phyloP scores from a whole-genome alignment of 129 eudicot genomes.

The Smallanthus sonchifolius region DNA sequence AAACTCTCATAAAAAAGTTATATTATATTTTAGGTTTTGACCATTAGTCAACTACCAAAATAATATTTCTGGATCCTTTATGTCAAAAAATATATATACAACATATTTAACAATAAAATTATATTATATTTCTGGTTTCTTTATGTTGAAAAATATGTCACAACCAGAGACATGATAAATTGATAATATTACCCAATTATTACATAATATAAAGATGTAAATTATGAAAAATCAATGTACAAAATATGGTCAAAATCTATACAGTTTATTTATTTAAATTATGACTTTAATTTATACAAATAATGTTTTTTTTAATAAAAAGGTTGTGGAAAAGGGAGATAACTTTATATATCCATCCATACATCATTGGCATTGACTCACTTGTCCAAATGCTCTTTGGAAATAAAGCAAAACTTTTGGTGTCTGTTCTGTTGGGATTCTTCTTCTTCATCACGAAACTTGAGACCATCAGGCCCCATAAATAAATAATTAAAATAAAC shows the following conservation, averaged over 20 bases:
- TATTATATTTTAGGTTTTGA: background rate
- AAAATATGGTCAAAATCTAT: background rate
- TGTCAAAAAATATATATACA: background rate
- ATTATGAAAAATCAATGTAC: background rate
- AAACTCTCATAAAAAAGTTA: background rate
- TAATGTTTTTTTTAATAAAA: background rate
- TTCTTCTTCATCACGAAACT: constrained; percentile 27
- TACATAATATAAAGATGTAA: background rate
- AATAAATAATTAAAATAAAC: background rate
- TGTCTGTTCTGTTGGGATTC: constrained; percentile 30
- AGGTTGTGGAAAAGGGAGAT: constrained; percentile 21
- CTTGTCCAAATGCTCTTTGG: constrained; percentile 48
- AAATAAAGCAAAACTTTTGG: constrained; percentile 28
- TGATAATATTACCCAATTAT: background rate
- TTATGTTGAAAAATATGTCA: background rate
- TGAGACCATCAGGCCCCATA: constrained; percentile 9
- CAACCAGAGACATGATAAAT: background rate
- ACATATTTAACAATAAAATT: no score
- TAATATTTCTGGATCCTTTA: background rate
- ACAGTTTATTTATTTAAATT: background rate
- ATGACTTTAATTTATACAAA: background rate
- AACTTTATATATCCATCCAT: constrained; percentile 31
- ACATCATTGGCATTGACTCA: constrained; percentile 59
- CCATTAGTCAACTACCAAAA: background rate
- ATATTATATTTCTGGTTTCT: background rate